These are phyloP conservation scores for Coniophora puteana DNA, from an alignment of 1,284 basidiomycete species.

Conservation along the genomic window DNA sequence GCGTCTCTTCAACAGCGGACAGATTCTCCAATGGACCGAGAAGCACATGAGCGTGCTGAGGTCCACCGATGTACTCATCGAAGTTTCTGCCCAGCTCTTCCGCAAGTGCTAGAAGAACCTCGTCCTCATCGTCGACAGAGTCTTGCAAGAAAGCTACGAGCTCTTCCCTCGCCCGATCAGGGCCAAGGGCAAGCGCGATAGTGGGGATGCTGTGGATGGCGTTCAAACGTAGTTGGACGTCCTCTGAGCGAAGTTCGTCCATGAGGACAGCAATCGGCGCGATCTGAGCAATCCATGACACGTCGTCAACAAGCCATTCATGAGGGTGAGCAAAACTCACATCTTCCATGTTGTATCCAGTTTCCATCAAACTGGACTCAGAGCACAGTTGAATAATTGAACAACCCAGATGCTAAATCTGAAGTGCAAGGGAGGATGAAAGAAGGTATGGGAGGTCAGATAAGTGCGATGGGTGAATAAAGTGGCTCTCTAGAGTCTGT, in stretches of 20 bases:
- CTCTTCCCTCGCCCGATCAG: slow-evolving; percentile 94
- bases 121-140: slow-evolving; percentile 98
- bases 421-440: too few species aligned
- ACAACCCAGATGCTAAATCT: too few species aligned
- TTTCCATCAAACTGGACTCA: too few species aligned
- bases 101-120: slow-evolving; percentile 93
- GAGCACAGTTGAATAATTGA: too few species aligned
- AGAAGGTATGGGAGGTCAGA: too few species aligned
- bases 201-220: slow-evolving; percentile 98
- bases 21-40: slow-evolving; percentile 95
- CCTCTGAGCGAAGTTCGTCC: slow-evolving; percentile 94
- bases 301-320: slow-evolving; percentile 14
- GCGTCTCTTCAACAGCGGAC: slow-evolving; percentile 95
- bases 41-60: slow-evolving; percentile 84
- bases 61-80: slow-evolving; percentile 94
- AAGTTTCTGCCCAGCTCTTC: slow-evolving; percentile 93
- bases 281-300: slow-evolving; percentile 45
- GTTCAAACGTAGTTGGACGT: slow-evolving; percentile 91
- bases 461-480: too few species aligned
- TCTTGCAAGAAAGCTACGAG: slow-evolving; percentile 97
- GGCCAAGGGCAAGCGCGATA: slow-evolving; percentile 95
- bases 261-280: slow-evolving; percentile 87
- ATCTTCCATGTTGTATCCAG: slow-evolving; percentile 55
- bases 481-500: too few species aligned
- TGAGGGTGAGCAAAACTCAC: slow-evolving; percentile 32